A percentile compares a stretch with the other conserved stretches of the same genome.
Evolutionary conservation across 805 yeast genomes (phyloP).

Genomic region (Nematodospora valgi): DNA sequence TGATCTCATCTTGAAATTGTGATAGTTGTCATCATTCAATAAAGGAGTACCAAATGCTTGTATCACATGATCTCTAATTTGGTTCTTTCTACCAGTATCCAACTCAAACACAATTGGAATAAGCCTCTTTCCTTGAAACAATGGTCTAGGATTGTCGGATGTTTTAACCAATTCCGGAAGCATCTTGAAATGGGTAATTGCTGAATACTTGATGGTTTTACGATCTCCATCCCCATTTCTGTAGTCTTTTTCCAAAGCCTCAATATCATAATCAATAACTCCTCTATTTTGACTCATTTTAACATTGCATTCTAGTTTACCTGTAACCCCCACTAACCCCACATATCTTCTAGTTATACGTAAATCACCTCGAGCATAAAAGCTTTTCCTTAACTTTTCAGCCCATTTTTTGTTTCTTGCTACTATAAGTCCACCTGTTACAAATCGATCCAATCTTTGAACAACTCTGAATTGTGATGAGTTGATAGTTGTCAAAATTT

Average conservation of each 20-base stretch:
- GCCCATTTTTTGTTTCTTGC: slow-evolving; percentile 17
- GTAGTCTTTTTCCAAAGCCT: slow-evolving; percentile 10
- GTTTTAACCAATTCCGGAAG: slow-evolving; percentile 10
- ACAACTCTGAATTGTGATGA: slow-evolving; percentile 13
- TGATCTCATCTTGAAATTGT: slow-evolving; percentile 12
- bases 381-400: slow-evolving; percentile 9
- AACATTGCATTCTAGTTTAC: slow-evolving; percentile 8
- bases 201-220: slow-evolving; percentile 8
- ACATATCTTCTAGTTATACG: slow-evolving; percentile 15
- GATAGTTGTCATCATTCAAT: slow-evolving; percentile 22
- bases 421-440: slow-evolving; percentile 21
- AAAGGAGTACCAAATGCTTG: slow-evolving; percentile 17
- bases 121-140: slow-evolving; percentile 10
- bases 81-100: slow-evolving; percentile 23
- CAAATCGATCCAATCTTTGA: slow-evolving; percentile 21
- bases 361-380: slow-evolving; percentile 7
- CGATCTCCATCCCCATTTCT: background rate
- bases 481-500: background rate
- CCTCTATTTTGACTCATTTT: slow-evolving; percentile 10
- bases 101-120: slow-evolving; percentile 19
- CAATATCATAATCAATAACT: slow-evolving; percentile 13
- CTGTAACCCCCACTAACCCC: slow-evolving; percentile 13
- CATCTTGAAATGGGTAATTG: slow-evolving; percentile 17
- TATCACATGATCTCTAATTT: slow-evolving; percentile 21
- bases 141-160: slow-evolving; percentile 2